Percentiles rank a stretch among this genome's conserved stretches.
phyloP scores from a whole-genome alignment of 2,329 filamentous ascomycete species.

The Paraphaeosphaeria minitans region DNA sequence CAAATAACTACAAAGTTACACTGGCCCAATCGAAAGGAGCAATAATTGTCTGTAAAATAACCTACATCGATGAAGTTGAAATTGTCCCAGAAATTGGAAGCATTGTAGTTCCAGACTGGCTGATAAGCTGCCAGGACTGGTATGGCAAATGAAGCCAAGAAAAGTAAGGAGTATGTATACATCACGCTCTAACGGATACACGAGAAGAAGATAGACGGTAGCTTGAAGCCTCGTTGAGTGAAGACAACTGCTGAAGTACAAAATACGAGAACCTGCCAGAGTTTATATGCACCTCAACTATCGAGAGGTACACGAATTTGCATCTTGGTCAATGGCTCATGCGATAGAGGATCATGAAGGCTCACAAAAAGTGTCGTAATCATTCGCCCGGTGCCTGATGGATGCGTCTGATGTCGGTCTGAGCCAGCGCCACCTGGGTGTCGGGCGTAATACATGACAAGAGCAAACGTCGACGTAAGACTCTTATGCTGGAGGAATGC shows the following conservation, averaged over 20 bases:
- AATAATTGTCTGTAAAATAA: background rate
- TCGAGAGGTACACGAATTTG: background rate
- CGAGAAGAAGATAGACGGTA: background rate
- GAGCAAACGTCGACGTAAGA: background rate
- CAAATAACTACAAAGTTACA: background rate
- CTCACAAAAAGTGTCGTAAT: background rate
- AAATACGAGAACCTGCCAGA: background rate
- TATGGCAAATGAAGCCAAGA: background rate
- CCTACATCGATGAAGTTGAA: slow-evolving; percentile 24
- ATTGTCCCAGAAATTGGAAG: slow-evolving; percentile 25
- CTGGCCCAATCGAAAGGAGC: background rate
- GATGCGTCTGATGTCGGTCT: background rate
- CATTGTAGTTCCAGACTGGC: slow-evolving; percentile 15
- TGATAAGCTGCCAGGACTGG: background rate
- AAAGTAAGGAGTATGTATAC: background rate
- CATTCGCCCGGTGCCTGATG: background rate
- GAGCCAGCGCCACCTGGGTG: background rate
- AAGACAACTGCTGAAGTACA: background rate
- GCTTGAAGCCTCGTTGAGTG: background rate
- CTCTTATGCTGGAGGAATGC: background rate
- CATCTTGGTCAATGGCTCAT: background rate
- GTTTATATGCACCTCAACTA: background rate
- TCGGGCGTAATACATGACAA: background rate
- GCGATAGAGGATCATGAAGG: background rate
- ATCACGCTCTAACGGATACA: background rate